A percentile compares a stretch with the other conserved stretches of the same genome.
These are phyloP conservation scores for Discostella stelligera DNA, from an alignment of 352 stramenopile genomes.

Conservation along the genomic window DNA sequence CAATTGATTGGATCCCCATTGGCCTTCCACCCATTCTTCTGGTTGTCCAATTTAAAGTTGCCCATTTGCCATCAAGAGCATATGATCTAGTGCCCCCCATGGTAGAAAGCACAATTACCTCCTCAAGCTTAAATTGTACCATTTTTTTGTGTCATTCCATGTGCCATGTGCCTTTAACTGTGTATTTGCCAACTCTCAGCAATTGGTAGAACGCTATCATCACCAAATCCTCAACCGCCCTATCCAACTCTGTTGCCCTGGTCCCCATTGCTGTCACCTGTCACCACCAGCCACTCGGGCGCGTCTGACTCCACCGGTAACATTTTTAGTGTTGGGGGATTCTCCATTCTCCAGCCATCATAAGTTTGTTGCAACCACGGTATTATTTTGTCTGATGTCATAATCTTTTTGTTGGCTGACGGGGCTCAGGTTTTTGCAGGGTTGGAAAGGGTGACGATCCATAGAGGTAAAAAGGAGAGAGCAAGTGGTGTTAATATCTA, in stretches of 20 bases:
- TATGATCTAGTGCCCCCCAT: neutral
- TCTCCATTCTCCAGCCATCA: too few relatives aligned
- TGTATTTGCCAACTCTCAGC: neutral
- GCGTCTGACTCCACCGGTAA: neutral
- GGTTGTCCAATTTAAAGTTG: too few relatives aligned
- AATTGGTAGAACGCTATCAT: neutral
- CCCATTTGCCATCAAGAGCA: neutral
- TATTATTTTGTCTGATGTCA: too few relatives aligned
- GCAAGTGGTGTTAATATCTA: too few relatives aligned
- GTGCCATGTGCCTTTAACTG: neutral
- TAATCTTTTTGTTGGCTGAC: too few relatives aligned
- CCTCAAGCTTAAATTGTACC: neutral
- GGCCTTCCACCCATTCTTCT: neutral
- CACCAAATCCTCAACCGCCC: neutral
- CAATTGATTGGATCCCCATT: conserved; percentile 4
- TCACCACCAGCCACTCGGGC: neutral
- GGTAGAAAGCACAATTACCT: neutral
- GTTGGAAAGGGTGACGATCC: too few relatives aligned
- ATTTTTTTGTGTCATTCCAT: neutral
- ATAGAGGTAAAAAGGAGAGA: too few relatives aligned
- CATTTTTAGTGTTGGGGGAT: neutral
- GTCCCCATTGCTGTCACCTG: neutral
- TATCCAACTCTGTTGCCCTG: neutral
- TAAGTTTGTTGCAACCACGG: too few relatives aligned
- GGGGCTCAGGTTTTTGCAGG: too few relatives aligned